A percentile compares a stretch with the other conserved stretches of the same genome.
These are phyloP conservation scores for Cladosporium sp. DNA, from an alignment of 2,329 filamentous ascomycete species.

Conservation along the genomic window DNA sequence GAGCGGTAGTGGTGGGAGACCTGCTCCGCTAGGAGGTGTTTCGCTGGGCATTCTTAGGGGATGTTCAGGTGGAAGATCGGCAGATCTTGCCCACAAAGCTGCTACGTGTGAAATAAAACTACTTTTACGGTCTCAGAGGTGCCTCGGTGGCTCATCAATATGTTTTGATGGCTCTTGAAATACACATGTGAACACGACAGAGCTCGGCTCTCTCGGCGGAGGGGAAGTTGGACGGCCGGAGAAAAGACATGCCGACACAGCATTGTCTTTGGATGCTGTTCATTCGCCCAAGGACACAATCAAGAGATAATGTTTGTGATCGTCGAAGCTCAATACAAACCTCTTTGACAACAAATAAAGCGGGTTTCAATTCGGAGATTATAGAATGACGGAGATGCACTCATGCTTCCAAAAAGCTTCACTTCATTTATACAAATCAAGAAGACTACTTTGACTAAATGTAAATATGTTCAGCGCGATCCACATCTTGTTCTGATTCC, in stretches of 20 bases:
- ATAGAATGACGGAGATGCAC: not conserved
- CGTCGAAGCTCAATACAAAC: not conserved
- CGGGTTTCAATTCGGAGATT: not conserved
- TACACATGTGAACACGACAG: not conserved
- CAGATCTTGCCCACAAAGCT: not conserved
- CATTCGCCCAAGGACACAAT: not conserved
- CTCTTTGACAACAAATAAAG: not conserved
- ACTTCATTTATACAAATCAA: not conserved
- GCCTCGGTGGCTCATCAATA: not conserved
- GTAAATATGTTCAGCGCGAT: not conserved
- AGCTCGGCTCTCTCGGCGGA: slow-evolving; percentile 7
- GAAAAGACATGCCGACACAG: not conserved
- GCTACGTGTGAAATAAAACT: not conserved
- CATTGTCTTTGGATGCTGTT: not conserved
- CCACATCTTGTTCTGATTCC: no score
- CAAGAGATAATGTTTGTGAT: not conserved
- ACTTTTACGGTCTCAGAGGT: not conserved
- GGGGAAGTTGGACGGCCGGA: not conserved
- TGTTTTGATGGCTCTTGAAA: not conserved
- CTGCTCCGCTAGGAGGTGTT: slow-evolving; percentile 3
- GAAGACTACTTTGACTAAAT: not conserved
- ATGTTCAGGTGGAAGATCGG: not conserved
- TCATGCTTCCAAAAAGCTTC: not conserved
- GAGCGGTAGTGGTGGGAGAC: slow-evolving; percentile 50
- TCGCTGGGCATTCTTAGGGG: not conserved